Evolutionary conservation across 768 basidiomycete genomes (phyloP).

Genomic region (Hygrophorus russula): DNA sequence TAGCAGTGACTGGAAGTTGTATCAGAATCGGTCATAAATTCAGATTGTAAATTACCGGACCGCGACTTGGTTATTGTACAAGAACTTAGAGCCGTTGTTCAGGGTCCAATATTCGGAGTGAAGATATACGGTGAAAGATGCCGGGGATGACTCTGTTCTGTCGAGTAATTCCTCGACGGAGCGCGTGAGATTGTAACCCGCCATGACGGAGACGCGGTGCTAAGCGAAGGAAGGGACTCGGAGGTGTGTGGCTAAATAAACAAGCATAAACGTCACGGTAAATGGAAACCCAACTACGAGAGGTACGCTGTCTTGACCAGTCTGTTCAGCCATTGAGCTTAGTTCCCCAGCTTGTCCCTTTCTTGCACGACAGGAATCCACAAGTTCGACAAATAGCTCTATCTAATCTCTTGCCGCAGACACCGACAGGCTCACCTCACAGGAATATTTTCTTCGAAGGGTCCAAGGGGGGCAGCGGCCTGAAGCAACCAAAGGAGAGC

Average conservation of each 20-base stretch:
- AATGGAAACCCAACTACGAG: constrained; percentile 37
- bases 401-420: constrained; percentile 72
- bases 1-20: constrained; percentile 46
- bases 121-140: constrained; percentile 73
- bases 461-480: constrained; percentile 44
- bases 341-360: constrained; percentile 59
- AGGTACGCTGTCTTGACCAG: constrained; percentile 21
- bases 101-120: constrained; percentile 75
- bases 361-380: constrained; percentile 78
- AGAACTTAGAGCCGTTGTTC: constrained; percentile 72
- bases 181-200: constrained; percentile 65
- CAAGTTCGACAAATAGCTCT: constrained; percentile 83
- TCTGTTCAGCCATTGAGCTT: not conserved
- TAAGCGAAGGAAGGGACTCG: no score
- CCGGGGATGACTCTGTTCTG: constrained; percentile 40
- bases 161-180: constrained; percentile 50
- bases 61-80: constrained; percentile 72
- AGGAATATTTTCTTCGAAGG: constrained; percentile 67
- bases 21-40: not conserved
- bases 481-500: constrained; percentile 50
- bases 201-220: constrained; percentile 27
- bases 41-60: constrained; percentile 17
- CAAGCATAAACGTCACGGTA: not conserved
- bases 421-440: constrained; percentile 57
- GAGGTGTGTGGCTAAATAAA: no score